These are phyloP conservation scores for Vigna trinervia DNA, from an alignment of 306 rosid genomes.

Conservation along the genomic window DNA sequence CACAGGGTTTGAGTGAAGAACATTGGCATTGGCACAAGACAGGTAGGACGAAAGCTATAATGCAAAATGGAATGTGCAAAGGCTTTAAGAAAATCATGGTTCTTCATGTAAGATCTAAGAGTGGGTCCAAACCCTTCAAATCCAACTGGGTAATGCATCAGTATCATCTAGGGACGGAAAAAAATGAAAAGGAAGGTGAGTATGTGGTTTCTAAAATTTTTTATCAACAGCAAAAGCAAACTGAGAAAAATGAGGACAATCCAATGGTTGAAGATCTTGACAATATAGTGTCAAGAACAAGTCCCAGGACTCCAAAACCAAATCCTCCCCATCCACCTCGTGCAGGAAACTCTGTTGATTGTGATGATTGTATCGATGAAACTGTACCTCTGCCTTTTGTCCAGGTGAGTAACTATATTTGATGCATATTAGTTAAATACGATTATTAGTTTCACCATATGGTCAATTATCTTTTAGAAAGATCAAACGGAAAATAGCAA, in stretches of 20 bases:
- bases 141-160: constrained; percentile 93
- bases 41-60: constrained; percentile 55
- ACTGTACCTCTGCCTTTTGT: constrained; percentile 42
- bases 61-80: constrained; percentile 54
- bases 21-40: constrained; percentile 65
- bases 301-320: constrained; percentile 79
- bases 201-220: constrained; percentile 81
- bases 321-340: constrained; percentile 73
- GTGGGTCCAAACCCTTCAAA: constrained; percentile 66
- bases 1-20: constrained; percentile 44
- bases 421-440: constrained; percentile 11
- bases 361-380: constrained; percentile 50
- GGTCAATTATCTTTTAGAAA: neutral
- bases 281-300: constrained; percentile 48
- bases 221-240: constrained; percentile 66
- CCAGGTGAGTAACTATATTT: constrained; percentile 54
- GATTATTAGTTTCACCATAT: constrained; percentile 19
- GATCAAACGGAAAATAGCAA: constrained; percentile 14
- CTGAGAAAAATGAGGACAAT: constrained; percentile 53
- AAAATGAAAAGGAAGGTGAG: constrained; percentile 80
- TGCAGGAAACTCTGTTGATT: constrained; percentile 46
- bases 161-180: constrained; percentile 81
- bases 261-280: constrained; percentile 56
- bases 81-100: constrained; percentile 93
- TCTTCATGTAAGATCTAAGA: constrained; percentile 67